Base-by-base conservation (phyloP, 768 basidiomycete species). In the Russula virescens region DNA sequence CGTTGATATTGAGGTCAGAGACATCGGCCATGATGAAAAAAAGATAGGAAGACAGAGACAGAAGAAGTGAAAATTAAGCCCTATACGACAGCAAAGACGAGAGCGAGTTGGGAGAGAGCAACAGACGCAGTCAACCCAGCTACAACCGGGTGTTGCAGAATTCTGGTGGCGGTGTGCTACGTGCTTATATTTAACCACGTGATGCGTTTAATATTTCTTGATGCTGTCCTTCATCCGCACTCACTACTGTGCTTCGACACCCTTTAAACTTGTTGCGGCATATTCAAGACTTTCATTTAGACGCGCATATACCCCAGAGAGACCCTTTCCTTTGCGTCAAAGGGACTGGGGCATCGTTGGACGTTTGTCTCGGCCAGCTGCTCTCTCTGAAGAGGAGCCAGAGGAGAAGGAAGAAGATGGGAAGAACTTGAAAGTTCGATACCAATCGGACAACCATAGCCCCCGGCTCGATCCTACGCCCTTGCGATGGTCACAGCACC, bases 401-500 rank as follows among this genome's bases (percentile, higher is more conserved):
- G 46, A 67, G 2, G 40, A 60, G 2, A 28, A 60, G 1, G 46
- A 47, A 8, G 51, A 48, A n/a, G 60, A 55, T n/a, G 60, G 23
- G 31, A 65, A 66, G 54, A 61, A 38, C 31, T 31, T 31, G 38
- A 38, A 45, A 10, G 14, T 38, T 3, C 66, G 57, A 34, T 55
- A 55, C 34, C 64, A 66, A 35, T 49, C 66, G 2, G 65, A 63
- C 50, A 68, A 68, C 46, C 58, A 56, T 7, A 43, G 50, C 10
- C 61, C 67, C 34, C 43, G 14, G 11, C 43, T 21, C 31, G 28
- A 53, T 21, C 65, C 73, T 10, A 72, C 73, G 0, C 73, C 74
- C 14, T 52, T 59, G 23, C 63, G 63, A 58, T 72, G 58, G 62
- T 55, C 46, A n/a, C 66, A 69, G 34, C 75, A 77, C 63, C 71